Conservation (phyloP, 31 red algal genomes). For the Porphyra umbilicalis region DNA sequence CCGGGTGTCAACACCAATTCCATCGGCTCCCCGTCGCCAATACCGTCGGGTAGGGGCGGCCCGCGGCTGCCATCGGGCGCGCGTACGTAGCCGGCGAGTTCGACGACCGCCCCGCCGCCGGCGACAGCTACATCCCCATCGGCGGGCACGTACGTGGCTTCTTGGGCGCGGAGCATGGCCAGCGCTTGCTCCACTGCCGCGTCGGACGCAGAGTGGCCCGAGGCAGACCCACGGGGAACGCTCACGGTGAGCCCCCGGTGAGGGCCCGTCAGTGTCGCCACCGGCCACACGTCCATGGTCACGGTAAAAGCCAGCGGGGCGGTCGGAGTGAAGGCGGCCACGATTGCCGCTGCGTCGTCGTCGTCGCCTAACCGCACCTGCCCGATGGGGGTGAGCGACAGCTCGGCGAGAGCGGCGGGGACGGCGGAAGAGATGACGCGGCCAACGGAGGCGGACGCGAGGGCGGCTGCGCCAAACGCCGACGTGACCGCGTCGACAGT, state of each 20-base stretch:
- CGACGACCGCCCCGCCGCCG: background rate
- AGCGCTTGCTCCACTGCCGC: background rate
- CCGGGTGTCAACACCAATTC: background rate
- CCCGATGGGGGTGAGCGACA: background rate
- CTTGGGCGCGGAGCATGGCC: background rate
- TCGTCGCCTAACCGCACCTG: background rate
- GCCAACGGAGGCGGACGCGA: background rate
- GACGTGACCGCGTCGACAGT: background rate
- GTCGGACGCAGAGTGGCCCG: background rate
- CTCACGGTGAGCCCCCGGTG: background rate
- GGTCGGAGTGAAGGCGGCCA: background rate
- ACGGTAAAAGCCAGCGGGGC: background rate
- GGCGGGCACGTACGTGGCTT: background rate
- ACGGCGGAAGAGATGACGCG: background rate
- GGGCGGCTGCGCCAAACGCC: background rate
- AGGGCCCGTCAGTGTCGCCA: background rate
- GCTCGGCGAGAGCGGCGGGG: background rate
- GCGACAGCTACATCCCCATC: background rate
- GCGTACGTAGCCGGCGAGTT: background rate
- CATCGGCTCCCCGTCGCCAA: background rate
- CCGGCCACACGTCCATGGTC: background rate
- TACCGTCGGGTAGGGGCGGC: background rate
- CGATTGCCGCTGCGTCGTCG: background rate
- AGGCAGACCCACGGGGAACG: background rate
- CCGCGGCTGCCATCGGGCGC: background rate